Evolutionary conservation across 2,329 filamentous ascomycete genomes (phyloP).

Genomic region (Colletotrichum sp.): DNA sequence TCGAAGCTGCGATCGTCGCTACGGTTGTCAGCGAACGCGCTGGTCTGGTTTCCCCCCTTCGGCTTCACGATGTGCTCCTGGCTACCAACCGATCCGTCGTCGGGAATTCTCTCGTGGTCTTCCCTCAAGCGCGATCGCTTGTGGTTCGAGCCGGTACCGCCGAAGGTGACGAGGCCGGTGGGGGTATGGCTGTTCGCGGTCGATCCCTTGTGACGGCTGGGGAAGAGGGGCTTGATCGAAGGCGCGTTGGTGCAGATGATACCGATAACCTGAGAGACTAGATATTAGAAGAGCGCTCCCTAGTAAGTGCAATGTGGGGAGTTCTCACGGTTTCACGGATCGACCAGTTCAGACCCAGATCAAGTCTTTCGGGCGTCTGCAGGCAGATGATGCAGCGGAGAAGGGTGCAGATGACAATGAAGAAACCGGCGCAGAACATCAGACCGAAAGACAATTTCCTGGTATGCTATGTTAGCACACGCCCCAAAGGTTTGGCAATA

Average conservation of each 20-base stretch:
- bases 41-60: background rate
- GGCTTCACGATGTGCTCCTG: constrained; percentile 9
- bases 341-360: constrained; percentile 18
- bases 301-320: background rate
- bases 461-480: background rate
- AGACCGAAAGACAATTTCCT: constrained; percentile 19
- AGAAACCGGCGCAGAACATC: constrained; percentile 24
- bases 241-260: constrained; percentile 18
- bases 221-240: constrained; percentile 13
- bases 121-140: constrained; percentile 3
- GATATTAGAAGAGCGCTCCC: background rate
- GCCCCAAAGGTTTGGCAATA: fast-evolving
- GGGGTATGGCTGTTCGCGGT: background rate
- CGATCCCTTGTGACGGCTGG: background rate
- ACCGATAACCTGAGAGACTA: background rate
- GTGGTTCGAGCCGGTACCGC: background rate
- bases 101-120: background rate
- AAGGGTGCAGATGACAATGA: constrained; percentile 21
- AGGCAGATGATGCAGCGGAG: constrained; percentile 20
- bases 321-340: constrained; percentile 18
- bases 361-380: constrained; percentile 7
- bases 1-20: constrained; percentile 5
- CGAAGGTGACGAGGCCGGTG: constrained; percentile 8
- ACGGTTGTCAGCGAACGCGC: constrained; percentile 1
- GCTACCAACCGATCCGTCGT: constrained; percentile 4